Conservation (phyloP, 2,329 filamentous ascomycete species). For the Falciphora oryzae region DNA sequence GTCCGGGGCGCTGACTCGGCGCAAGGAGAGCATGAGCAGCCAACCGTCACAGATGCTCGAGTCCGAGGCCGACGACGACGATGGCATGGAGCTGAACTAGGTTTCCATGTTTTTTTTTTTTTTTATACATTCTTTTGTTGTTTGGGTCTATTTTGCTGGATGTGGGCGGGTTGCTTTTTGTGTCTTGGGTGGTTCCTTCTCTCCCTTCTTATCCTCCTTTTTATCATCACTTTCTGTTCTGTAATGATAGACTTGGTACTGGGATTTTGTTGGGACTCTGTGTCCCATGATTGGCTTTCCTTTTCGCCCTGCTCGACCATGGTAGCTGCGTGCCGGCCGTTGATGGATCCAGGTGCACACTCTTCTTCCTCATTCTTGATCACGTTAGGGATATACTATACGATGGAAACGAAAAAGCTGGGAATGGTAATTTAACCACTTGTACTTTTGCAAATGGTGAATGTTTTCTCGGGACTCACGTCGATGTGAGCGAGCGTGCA, state of each 20-base stretch:
- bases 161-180: neutral
- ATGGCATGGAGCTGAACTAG: slow-evolving; percentile 19
- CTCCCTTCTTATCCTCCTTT: neutral
- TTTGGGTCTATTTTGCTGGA: neutral
- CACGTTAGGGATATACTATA: neutral
- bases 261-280: neutral
- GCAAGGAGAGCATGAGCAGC: slow-evolving; percentile 57
- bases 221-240: neutral
- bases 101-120: neutral
- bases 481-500: neutral
- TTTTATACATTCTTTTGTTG: neutral
- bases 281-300: neutral
- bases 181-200: neutral
- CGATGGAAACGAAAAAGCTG: neutral
- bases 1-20: slow-evolving; percentile 28
- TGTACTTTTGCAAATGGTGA: neutral
- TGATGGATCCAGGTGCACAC: neutral
- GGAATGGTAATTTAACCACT: neutral
- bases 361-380: neutral
- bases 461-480: neutral
- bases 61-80: slow-evolving; percentile 38
- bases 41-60: slow-evolving; percentile 52
- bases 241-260: neutral
- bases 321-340: neutral
- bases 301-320: neutral